Percentiles rank a stretch among this genome's conserved stretches.
These are phyloP conservation scores for Globisporangium takayamanum DNA, from an alignment of 352 stramenopile genomes.

Conservation along the genomic window DNA sequence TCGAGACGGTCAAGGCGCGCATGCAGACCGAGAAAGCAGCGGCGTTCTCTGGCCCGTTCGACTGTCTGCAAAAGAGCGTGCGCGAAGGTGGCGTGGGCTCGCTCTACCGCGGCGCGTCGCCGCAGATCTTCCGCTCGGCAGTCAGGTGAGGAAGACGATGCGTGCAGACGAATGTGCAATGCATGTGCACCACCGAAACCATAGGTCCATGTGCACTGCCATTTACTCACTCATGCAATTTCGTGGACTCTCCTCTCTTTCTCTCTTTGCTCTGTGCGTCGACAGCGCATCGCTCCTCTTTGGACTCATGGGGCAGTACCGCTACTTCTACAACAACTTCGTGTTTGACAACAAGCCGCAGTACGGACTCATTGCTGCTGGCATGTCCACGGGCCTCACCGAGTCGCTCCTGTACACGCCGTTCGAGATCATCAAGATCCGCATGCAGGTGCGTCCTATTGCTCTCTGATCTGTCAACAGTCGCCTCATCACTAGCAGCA, in stretches of 20 bases:
- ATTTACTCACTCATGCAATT: too few relatives aligned
- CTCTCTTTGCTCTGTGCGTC: background rate
- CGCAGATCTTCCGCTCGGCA: slow-evolving; percentile 60
- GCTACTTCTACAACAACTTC: slow-evolving; percentile 63
- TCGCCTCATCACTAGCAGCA: too few relatives aligned
- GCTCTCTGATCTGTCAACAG: too few relatives aligned
- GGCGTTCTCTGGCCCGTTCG: slow-evolving; percentile 35
- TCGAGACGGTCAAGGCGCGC: slow-evolving; percentile 63
- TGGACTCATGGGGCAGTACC: slow-evolving; percentile 69
- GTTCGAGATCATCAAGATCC: slow-evolving; percentile 72
- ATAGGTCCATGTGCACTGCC: too few relatives aligned
- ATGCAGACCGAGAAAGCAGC: slow-evolving; percentile 53
- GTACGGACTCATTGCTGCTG: slow-evolving; percentile 42
- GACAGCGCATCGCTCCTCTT: slow-evolving; percentile 55
- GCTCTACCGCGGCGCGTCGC: slow-evolving; percentile 60
- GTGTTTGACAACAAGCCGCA: slow-evolving; percentile 45
- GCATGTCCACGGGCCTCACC: slow-evolving; percentile 54
- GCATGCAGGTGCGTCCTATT: slow-evolving; percentile 34
- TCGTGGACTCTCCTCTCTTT: background rate
- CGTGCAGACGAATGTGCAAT: background rate
- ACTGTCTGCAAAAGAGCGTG: slow-evolving; percentile 54
- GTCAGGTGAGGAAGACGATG: slow-evolving; percentile 30
- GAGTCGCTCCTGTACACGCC: slow-evolving; percentile 63
- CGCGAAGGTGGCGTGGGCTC: slow-evolving; percentile 43
- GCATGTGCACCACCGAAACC: background rate